Evolutionary conservation across 2,329 filamentous ascomycete species (phyloP).

Genomic region (Botrytis byssoidea): DNA sequence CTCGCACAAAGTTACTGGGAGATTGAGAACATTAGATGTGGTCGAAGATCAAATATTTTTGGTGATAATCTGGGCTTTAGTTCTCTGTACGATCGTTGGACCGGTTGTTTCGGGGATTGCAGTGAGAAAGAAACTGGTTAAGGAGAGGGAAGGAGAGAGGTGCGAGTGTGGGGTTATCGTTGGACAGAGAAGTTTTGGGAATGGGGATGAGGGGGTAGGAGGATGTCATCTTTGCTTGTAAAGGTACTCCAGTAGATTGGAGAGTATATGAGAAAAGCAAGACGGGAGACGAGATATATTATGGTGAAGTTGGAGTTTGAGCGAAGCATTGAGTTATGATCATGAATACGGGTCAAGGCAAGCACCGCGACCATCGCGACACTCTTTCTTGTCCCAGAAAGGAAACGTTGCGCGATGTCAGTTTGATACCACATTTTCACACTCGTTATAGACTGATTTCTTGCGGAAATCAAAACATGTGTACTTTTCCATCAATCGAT

Average conservation of each 20-base stretch:
- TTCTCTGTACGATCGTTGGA: slow-evolving; percentile 54
- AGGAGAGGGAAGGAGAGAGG: not conserved
- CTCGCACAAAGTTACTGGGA: not conserved
- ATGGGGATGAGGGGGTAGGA: not conserved
- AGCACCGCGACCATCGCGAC: not conserved
- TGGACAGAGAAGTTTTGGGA: not conserved
- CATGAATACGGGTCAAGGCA: not conserved
- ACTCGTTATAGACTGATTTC: not conserved
- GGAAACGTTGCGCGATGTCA: accelerated
- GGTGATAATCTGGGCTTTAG: slow-evolving; percentile 54
- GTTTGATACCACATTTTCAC: not conserved
- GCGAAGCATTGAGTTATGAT: not conserved
- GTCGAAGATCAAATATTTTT: slow-evolving; percentile 46
- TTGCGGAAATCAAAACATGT: not conserved
- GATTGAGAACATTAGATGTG: slow-evolving; percentile 6
- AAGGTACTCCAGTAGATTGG: not conserved
- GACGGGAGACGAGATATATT: not conserved
- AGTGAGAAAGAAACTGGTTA: not conserved
- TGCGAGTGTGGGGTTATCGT: not conserved
- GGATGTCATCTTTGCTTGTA: slow-evolving; percentile 16
- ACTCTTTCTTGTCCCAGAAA: not conserved
- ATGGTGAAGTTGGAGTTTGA: not conserved
- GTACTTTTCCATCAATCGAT: not conserved
- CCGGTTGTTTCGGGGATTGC: slow-evolving; percentile 40
- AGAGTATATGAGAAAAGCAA: not conserved